Base-by-base conservation (phyloP, 495 filamentous ascomycete species). In the Annulohypoxylon maeteangense region DNA sequence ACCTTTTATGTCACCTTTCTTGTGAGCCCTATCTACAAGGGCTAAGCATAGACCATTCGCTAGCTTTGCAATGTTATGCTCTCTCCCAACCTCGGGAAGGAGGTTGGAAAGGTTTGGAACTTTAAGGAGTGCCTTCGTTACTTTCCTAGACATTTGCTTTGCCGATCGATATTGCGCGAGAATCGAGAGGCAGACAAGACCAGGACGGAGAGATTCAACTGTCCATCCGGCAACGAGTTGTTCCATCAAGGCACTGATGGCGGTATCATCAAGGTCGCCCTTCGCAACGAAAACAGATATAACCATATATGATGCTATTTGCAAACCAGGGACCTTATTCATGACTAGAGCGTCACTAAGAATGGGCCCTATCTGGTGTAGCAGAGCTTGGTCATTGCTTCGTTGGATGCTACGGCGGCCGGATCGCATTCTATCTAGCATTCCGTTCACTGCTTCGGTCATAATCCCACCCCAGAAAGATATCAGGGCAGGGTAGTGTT, bases 291-390 rank as follows among this genome's bases (percentile, higher is more conserved):
- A 82, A 58, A 98, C 87, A 0, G 92, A 89, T 23, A 93, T 84
- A 25, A 98, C 87, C 93, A 97, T 97, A 75, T 97, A 98, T 73
- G 90, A 93, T 20, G 90, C 93, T 67, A 95, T 86, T 53, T 92
- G 88, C 42, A 97, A 81, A 59, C 95, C 91, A 0, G 93, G 86
- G 0, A 89, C 85, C 31, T 90, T 86, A 65, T 89, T 89, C 82
- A 94, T 86, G 11, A 87, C 83, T 50, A 98, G 85, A 4, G 88
- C 90, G 53, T 92, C 88, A 62, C 92, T 91, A 20, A 98, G 78
- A 2, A 92, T 85, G 10, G 94, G 92, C 3, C 94, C 83, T 25
- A 97, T 82, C 38, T 88, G 85, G 34, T 93, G 81, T 2, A 97
- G 81, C 0, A 97, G 83, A 76, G 92, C 89, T 73, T 97, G 91